These are phyloP conservation scores for Thymus mandschuricus DNA, from an alignment of 257 asterid genomes.

Conservation along the genomic window DNA sequence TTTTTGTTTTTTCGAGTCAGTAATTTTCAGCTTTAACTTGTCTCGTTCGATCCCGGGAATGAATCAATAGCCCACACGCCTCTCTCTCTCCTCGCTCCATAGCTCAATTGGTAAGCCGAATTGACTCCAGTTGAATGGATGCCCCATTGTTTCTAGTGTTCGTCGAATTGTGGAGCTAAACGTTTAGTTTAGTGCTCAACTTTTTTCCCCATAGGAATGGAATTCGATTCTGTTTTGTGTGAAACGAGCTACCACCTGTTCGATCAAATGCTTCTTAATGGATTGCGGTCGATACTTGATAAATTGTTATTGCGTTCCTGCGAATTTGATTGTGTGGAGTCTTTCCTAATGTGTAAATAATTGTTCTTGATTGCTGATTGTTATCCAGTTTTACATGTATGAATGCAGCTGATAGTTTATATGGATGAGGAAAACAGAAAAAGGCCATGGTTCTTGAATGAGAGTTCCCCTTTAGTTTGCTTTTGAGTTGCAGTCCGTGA, in stretches of 20 bases:
- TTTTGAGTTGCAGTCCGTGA: background rate
- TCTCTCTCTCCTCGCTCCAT: no score
- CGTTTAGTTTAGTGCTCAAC: background rate
- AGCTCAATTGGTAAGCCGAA: constrained; percentile 11
- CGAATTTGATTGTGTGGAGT: background rate
- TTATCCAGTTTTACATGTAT: background rate
- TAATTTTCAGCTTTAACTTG: no score
- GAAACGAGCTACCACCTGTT: constrained; percentile 38
- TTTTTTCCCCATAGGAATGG: background rate
- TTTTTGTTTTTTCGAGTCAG: no score
- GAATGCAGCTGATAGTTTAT: background rate
- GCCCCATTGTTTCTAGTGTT: background rate
- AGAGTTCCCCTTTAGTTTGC: background rate
- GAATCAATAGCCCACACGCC: no score
- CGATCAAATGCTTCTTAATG: constrained; percentile 36
- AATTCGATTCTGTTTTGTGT: background rate
- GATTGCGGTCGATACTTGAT: background rate
- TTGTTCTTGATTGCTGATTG: background rate
- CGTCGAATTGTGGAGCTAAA: background rate
- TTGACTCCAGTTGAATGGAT: background rate
- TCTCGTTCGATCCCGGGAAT: no score
- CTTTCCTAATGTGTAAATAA: background rate
- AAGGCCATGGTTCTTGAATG: background rate
- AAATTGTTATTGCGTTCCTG: background rate
- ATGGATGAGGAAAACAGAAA: constrained; percentile 1